A percentile compares a stretch with the other conserved stretches of the same genome.
Evolutionary conservation across 208 protist genomes (phyloP).

Genomic region (Histomonas meleagridis): DNA sequence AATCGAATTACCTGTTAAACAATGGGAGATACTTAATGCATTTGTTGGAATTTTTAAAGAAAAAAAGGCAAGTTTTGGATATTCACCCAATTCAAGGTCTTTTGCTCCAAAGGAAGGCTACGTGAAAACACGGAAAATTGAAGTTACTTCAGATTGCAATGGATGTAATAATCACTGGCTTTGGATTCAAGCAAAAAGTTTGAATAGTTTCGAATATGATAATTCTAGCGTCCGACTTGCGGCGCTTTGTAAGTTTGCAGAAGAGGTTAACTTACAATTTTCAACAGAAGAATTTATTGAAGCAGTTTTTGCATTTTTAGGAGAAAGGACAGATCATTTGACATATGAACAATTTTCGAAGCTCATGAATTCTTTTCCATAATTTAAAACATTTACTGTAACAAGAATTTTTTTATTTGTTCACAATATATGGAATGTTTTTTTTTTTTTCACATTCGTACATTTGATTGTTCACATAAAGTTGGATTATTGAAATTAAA

Average conservation of each 20-base stretch:
- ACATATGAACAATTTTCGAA: neutral
- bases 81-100: too few relatives aligned
- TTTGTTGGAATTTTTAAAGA: neutral
- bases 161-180: neutral
- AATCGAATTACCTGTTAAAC: too few relatives aligned
- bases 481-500: too few relatives aligned
- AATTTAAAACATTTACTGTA: too few relatives aligned
- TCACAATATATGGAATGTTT: too few relatives aligned
- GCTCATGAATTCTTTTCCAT: neutral
- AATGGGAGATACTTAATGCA: neutral
- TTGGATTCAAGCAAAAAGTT: neutral
- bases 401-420: too few relatives aligned
- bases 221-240: neutral
- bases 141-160: neutral
- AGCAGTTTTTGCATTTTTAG: neutral
- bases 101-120: too few relatives aligned
- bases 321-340: neutral
- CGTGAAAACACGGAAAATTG: neutral
- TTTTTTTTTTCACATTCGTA: too few relatives aligned
- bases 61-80: too few relatives aligned
- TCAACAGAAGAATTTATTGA: conserved; percentile 27
- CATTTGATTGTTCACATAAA: too few relatives aligned
- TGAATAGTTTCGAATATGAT: neutral
- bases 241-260: neutral
- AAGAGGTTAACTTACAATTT: neutral